These are phyloP conservation scores for Aspergillus kassunensis DNA, from an alignment of 495 filamentous ascomycete species.

Conservation along the genomic window DNA sequence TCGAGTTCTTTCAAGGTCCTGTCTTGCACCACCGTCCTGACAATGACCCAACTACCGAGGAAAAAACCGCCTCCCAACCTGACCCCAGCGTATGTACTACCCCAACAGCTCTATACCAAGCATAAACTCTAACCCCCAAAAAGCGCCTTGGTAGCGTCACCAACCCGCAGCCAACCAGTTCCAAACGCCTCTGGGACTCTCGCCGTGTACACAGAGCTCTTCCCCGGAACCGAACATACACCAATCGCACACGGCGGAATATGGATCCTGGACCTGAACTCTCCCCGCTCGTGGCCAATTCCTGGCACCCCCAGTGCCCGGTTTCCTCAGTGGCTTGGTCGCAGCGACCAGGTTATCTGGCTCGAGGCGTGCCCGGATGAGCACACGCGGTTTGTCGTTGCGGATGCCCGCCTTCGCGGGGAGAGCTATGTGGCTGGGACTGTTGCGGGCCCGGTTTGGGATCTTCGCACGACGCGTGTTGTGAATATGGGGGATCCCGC, in stretches of 20 bases:
- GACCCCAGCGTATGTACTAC: too few relatives aligned
- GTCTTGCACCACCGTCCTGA: too few relatives aligned
- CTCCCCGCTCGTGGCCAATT: neutral
- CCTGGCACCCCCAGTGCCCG: neutral
- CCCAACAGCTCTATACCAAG: too few relatives aligned
- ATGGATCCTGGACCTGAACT: neutral
- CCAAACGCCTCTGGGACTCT: neutral
- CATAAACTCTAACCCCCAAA: too few relatives aligned
- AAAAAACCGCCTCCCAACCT: too few relatives aligned
- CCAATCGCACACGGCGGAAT: neutral
- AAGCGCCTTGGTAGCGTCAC: too few relatives aligned
- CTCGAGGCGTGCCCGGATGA: neutral
- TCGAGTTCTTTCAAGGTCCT: too few relatives aligned
- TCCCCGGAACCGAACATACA: neutral
- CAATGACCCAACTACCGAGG: too few relatives aligned
- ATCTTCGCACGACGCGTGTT: too few relatives aligned
- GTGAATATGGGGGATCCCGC: too few relatives aligned
- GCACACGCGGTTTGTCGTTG: neutral
- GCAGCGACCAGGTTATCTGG: neutral
- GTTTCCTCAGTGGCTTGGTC: neutral
- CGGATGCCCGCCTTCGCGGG: neutral
- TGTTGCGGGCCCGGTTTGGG: too few relatives aligned
- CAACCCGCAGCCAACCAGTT: neutral
- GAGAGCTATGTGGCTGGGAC: neutral
- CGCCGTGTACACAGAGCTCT: neutral